Percentiles rank a stretch among this genome's conserved stretches.
Evolutionary conservation across 208 protist species (phyloP).

Genomic region (Crithidia expoeki): DNA sequence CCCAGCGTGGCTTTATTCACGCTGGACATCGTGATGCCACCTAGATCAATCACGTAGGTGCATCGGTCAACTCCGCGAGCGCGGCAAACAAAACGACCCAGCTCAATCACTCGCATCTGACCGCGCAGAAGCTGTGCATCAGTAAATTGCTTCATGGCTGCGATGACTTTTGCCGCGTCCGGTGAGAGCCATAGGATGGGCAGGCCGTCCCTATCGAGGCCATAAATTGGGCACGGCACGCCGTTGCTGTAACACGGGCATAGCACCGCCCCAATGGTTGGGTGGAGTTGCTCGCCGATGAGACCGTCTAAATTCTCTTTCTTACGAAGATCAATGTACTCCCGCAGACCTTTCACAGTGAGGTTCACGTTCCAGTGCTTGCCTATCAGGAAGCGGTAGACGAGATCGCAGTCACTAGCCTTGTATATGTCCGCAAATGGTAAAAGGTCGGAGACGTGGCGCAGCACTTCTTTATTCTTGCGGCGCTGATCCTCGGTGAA

Average conservation of each 20-base stretch:
- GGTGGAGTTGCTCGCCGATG: conserved; percentile 46
- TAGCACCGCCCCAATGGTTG: conserved; percentile 41
- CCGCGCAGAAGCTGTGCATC: conserved; percentile 47
- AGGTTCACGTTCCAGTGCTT: conserved; percentile 53
- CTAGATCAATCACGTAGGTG: conserved; percentile 79
- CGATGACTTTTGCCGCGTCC: conserved; percentile 55
- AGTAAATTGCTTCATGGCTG: conserved; percentile 41
- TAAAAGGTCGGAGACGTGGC: conserved; percentile 48
- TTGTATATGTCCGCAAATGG: conserved; percentile 75
- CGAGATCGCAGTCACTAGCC: conserved; percentile 76
- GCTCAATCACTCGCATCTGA: conserved; percentile 75
- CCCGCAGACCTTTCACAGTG: conserved; percentile 44
- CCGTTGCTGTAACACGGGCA: conserved; percentile 21
- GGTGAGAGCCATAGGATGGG: conserved; percentile 75
- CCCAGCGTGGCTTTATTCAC: conserved; percentile 56
- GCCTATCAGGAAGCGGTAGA: conserved; percentile 85
- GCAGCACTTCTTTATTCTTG: conserved; percentile 63
- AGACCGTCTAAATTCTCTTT: conserved; percentile 57
- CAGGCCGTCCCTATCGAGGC: conserved; percentile 60
- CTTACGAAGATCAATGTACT: conserved; percentile 56
- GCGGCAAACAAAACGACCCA: conserved; percentile 47
- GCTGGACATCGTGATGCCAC: conserved; percentile 60
- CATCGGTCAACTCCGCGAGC: conserved; percentile 55
- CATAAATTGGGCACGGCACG: conserved; percentile 50
- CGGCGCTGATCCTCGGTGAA: conserved; percentile 55